Base-by-base conservation (phyloP, 345 rosid species). In the Salix viminalis region DNA sequence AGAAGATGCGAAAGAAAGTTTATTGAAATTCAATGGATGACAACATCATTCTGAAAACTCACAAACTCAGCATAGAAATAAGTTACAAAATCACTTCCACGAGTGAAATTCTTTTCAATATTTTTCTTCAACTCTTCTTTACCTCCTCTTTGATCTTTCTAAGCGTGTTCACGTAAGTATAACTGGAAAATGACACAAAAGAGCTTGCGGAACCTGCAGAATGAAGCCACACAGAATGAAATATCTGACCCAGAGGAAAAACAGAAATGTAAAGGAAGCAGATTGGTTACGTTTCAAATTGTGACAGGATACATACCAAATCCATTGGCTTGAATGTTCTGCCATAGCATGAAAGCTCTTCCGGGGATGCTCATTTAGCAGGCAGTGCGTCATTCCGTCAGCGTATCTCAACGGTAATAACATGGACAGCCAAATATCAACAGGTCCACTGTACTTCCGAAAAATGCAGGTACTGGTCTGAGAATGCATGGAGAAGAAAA, bases 251-350 rank as follows among this genome's bases (percentile, higher is more conserved):
- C 44, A 39, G 14, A 4, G 2, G n/a, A 62, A 26, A 67, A 68
- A 26, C n/a, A 7, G 2, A 30, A 60, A 61, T 1, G 23, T 0
- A 23, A 6, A 14, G 37, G 2, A 28, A 5, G 15, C 30, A 64
- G 24, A 64, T 64, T 8, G 71, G 37, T 54, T 23, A 9, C 7
- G 30, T 6, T 4, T 32, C 28, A 34, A 19, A 50, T 28, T 70
- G 34, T 39, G 64, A 24, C 72, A 77, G 50, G 66, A 78, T 4
- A 37, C 88, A 37, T 88, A 93, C 97, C 96, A 91, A 80, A 93
- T 85, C 99, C 99, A 93, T 39, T 90, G 94, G 89, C 97, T 91
- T 5, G 78, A 84, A 84, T 90, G 94, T 65, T 88, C 87, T n/a
- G 93, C 84, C 97, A 91, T 90, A 58, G 97, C 99, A 64, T 42